A percentile compares a stretch with the other conserved stretches of the same genome.
These are phyloP conservation scores for Lantana camara DNA, from an alignment of 257 asterid species.

Conservation along the genomic window DNA sequence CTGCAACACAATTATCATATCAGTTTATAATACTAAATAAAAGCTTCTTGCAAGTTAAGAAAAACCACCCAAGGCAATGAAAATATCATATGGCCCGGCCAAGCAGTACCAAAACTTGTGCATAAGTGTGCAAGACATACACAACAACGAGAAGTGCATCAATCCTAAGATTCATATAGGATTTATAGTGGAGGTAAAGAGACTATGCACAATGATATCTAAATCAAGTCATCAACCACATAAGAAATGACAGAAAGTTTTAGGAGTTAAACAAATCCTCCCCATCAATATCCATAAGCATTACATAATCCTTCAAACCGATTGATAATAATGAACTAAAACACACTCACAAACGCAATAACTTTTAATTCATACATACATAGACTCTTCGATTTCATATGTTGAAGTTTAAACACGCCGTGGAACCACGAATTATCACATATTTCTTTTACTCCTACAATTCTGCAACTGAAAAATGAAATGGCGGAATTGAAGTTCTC, in stretches of 20 bases:
- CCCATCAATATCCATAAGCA: not conserved
- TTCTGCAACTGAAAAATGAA: conserved; percentile 9
- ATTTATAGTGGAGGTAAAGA: not conserved
- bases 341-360: conserved; percentile 2
- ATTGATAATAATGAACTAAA: not conserved
- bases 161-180: not conserved
- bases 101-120: not conserved
- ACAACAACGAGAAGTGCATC: too few relatives aligned
- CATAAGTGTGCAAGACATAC: not conserved
- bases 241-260: not conserved
- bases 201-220: not conserved
- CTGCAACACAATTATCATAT: conserved; percentile 46
- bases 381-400: not conserved
- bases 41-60: not conserved
- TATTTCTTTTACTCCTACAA: conserved; percentile 1
- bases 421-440: not conserved
- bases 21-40: not conserved
- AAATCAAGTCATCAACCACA: too few relatives aligned
- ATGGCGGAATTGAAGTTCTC: conserved; percentile 12
- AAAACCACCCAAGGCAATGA: not conserved
- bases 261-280: not conserved
- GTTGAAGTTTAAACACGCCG: too few relatives aligned
- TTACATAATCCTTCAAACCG: not conserved
- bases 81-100: not conserved
- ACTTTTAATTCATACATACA: not conserved